Base-by-base conservation (phyloP, 805 yeast genomes). In the Zygotorulaspora danielsina region DNA sequence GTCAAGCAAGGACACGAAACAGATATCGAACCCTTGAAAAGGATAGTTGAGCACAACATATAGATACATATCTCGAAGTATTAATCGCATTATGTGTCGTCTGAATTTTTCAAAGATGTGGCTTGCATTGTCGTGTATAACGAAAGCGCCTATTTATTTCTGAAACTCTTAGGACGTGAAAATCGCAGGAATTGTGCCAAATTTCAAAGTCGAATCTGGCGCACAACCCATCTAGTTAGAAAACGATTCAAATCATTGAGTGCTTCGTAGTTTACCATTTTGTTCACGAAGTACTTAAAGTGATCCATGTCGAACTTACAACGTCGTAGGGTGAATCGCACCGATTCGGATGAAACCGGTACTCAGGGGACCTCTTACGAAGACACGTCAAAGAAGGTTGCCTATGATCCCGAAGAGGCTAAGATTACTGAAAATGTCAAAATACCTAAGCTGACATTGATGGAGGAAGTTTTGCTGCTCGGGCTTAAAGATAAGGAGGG, bases 401-500 rank as follows among this genome's bases (percentile, higher is more conserved):
- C 88, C 5, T 81, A 78, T 54, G 97, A 89, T 62, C 88, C 94
- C 19, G 73, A 72, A 40, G 75, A 72, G 41, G 61, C 61, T 11
- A 66, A 61, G 40, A 59, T 73, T 42, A 57, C 55, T 9, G 64
- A 63, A 28, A 59, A 63, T 34, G 51, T 53, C n/a, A 53, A 55
- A 12, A 63, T 69, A 19, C 98, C 98, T 1, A 69, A 78, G 30
- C 71, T 93, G 50, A 93, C 98, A 0, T 67, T 93, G 50, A 88
- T 93, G 96, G 98, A 93, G 64, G 98, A 93, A 65, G 96, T 93
- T 5, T 69, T 93, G 49, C 72, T 93, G 47, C 75, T 93, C 69
- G 98, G 98, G 4, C 73, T 93, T 49, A 89, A 90, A 58, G 97
- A 93, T 65, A 84, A 84, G 53, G 97, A 93, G 64, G 98, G 98